Conservation (phyloP, 495 filamentous ascomycete genomes). For the Aspergillus conjunctus region DNA sequence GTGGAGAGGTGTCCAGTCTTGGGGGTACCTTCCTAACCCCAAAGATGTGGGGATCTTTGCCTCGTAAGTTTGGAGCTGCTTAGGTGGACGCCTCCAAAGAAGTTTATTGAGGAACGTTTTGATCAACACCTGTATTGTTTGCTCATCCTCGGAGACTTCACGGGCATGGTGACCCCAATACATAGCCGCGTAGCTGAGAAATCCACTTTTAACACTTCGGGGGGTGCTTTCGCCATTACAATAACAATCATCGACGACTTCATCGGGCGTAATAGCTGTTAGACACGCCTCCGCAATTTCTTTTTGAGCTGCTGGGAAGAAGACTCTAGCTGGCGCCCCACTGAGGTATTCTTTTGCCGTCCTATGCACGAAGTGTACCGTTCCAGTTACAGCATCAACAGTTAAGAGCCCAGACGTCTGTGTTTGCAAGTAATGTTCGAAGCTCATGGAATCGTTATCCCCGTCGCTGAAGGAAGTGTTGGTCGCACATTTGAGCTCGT, state of each 20-base stretch:
- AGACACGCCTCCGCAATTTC: conserved; percentile 38
- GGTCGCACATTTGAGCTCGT: conserved; percentile 30
- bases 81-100: conserved; percentile 36
- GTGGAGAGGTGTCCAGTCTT: conserved; percentile 37
- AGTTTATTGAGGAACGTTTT: conserved; percentile 41
- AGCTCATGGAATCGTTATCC: conserved; percentile 9
- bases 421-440: conserved; percentile 25
- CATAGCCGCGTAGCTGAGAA: conserved; percentile 33
- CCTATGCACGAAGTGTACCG: conserved; percentile 34
- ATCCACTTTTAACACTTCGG: conserved; percentile 12
- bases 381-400: conserved; percentile 29
- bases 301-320: conserved; percentile 37
- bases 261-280: conserved; percentile 31
- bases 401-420: conserved; percentile 30
- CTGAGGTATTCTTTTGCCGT: conserved; percentile 39
- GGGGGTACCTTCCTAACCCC: conserved; percentile 31
- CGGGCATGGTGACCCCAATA: conserved; percentile 40
- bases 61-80: conserved; percentile 13
- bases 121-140: conserved; percentile 36
- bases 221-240: conserved; percentile 14
- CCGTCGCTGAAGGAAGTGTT: conserved; percentile 2
- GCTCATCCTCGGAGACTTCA: conserved; percentile 34
- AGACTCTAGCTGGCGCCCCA: conserved; percentile 33
- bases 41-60: conserved; percentile 25
- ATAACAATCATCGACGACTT: conserved; percentile 42